phyloP scores from a whole-genome alignment of 176 grass and related monocot genomes.

The Miscanthus lutarioriparius region DNA sequence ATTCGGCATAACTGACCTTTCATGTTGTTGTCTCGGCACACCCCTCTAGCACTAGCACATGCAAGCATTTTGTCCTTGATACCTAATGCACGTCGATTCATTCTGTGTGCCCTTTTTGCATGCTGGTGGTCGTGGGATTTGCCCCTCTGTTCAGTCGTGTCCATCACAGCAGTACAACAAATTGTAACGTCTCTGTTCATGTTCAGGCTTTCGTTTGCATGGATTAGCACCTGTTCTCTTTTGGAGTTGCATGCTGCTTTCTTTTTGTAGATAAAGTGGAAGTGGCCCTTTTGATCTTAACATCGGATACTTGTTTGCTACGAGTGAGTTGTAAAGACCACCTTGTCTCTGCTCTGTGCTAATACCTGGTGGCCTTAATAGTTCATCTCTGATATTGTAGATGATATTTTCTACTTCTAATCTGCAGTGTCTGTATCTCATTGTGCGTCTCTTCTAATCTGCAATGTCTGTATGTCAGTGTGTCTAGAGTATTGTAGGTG shows the following conservation, averaged over 20 bases:
- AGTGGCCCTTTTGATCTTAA: not conserved
- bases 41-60: slow-evolving; percentile 29
- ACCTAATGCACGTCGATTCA: slow-evolving; percentile 35
- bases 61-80: slow-evolving; percentile 14
- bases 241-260: slow-evolving; percentile 43
- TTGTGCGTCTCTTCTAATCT: not conserved
- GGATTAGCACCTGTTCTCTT: slow-evolving; percentile 16
- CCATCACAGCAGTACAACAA: slow-evolving; percentile 5
- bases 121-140: slow-evolving; percentile 29
- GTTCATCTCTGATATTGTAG: slow-evolving; percentile 5
- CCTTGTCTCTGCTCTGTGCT: slow-evolving; percentile 37
- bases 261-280: slow-evolving; percentile 12
- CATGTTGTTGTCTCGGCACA: slow-evolving; percentile 28
- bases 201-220: slow-evolving; percentile 23
- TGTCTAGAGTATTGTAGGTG: slow-evolving; percentile 1
- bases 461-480: slow-evolving; percentile 24
- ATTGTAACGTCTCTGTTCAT: slow-evolving; percentile 41
- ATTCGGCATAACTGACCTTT: slow-evolving; percentile 15
- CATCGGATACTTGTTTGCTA: slow-evolving; percentile 30
- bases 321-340: not conserved
- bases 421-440: slow-evolving; percentile 28
- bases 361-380: slow-evolving; percentile 2
- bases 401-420: slow-evolving; percentile 9
- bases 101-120: slow-evolving; percentile 28
- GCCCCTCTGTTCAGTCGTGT: slow-evolving; percentile 26